Conservation (phyloP, 75 land plant species). For the Pinus tabuliformis region DNA sequence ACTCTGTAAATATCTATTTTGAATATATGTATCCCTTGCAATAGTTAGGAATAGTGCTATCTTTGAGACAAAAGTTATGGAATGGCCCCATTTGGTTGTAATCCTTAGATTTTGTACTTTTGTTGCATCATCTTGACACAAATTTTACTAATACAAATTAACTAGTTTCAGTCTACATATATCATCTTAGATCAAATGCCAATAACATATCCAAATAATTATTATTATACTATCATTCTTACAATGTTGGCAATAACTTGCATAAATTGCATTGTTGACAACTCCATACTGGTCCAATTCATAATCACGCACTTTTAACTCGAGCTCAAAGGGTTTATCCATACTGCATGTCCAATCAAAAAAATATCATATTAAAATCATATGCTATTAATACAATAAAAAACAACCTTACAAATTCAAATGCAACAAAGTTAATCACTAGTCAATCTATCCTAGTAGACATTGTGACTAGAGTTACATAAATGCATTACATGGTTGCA, state of each 20-base stretch:
- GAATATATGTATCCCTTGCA: too few species aligned
- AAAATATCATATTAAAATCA: neutral
- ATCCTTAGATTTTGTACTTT: too few species aligned
- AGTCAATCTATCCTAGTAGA: neutral
- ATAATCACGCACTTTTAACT: conserved; percentile 83
- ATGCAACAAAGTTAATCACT: neutral
- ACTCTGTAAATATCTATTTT: too few species aligned
- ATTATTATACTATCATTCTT: neutral
- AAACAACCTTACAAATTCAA: neutral
- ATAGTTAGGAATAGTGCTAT: too few species aligned
- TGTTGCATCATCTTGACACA: too few species aligned
- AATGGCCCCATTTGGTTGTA: too few species aligned
- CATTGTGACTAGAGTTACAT: neutral
- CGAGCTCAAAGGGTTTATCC: conserved; percentile 50
- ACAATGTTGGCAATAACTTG: conserved; percentile 87
- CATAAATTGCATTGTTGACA: conserved; percentile 80
- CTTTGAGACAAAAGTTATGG: too few species aligned
- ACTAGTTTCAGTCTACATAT: too few species aligned
- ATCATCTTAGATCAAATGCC: neutral
- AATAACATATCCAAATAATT: neutral
- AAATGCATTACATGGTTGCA: neutral
- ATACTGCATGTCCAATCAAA: conserved; percentile 36
- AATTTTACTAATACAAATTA: too few species aligned
- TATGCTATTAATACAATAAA: neutral
- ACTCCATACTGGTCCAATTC: conserved; percentile 88